Conservation (phyloP, 2,329 filamentous ascomycete species). For the Fusarium liriodendri region DNA sequence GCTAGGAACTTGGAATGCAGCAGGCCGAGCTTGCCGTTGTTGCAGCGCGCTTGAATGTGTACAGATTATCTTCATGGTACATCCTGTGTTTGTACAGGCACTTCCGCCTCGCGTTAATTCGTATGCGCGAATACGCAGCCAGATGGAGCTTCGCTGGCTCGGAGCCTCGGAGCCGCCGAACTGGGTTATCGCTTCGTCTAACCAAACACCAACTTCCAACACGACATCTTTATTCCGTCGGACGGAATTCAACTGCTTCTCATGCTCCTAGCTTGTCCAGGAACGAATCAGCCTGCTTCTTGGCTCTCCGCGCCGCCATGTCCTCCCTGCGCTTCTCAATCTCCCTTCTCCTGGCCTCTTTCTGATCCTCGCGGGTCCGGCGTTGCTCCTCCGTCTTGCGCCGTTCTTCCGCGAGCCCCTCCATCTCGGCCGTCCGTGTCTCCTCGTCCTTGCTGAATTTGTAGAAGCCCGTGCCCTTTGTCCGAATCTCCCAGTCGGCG, state of each 20-base stretch:
- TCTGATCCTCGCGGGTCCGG: constrained; percentile 64
- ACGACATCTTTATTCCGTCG: constrained; percentile 23
- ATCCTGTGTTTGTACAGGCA: not conserved
- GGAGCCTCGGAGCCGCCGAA: constrained; percentile 23
- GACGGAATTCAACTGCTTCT: constrained; percentile 19
- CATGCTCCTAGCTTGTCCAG: constrained; percentile 64
- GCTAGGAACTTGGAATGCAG: not conserved
- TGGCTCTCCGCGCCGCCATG: constrained; percentile 70
- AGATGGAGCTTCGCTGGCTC: constrained; percentile 11
- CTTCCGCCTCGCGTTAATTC: not conserved
- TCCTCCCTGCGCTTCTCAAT: constrained; percentile 73
- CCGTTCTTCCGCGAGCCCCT: constrained; percentile 74
- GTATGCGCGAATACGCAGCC: constrained; percentile 14
- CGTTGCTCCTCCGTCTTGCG: constrained; percentile 75
- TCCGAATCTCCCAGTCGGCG: constrained; percentile 83
- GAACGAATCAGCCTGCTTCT: constrained; percentile 79
- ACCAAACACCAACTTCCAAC: not conserved
- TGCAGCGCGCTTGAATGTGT: not conserved
- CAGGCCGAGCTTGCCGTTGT: not conserved
- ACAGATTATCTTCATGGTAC: not conserved
- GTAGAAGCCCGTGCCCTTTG: constrained; percentile 92
- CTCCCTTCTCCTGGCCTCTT: constrained; percentile 68
- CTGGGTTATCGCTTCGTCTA: constrained; percentile 16
- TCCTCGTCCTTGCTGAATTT: constrained; percentile 84
- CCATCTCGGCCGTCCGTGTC: constrained; percentile 77